Conservation (phyloP, 2,329 filamentous ascomycete species). For the Colletotrichum salicis region DNA sequence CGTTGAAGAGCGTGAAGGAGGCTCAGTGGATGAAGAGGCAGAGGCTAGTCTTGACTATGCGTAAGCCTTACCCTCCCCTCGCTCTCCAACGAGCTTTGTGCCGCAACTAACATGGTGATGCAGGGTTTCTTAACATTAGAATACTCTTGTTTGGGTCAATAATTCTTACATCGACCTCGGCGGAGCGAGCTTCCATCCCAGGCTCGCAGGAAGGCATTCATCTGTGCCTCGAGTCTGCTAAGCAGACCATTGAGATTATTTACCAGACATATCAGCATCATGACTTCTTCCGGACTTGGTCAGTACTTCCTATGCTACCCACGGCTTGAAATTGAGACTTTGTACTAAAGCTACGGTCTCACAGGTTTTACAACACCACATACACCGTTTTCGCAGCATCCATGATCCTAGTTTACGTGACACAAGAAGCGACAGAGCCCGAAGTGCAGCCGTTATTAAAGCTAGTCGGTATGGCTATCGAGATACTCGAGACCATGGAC, state of each 20-base stretch:
- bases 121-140: constrained; percentile 42
- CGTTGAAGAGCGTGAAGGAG: constrained; percentile 35
- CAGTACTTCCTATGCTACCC: not conserved
- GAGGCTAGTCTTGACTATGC: constrained; percentile 40
- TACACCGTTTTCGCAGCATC: constrained; percentile 44
- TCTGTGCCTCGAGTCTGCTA: constrained; percentile 41
- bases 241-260: constrained; percentile 43
- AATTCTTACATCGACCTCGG: constrained; percentile 37
- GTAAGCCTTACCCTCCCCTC: constrained; percentile 14
- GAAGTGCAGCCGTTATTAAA: constrained; percentile 36
- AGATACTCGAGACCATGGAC: constrained; percentile 41
- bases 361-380: constrained; percentile 45
- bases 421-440: constrained; percentile 37
- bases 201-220: constrained; percentile 37
- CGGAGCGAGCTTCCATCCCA: constrained; percentile 36
- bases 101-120: not conserved
- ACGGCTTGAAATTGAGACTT: too few relatives aligned
- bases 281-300: constrained; percentile 45
- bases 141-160: constrained; percentile 43
- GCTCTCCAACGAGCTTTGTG: not conserved
- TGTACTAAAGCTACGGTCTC: not conserved
- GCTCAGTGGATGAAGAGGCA: constrained; percentile 43
- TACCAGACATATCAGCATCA: constrained; percentile 43
- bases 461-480: constrained; percentile 40
- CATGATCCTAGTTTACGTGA: constrained; percentile 42